phyloP scores from a whole-genome alignment of 176 grass and related monocot species.

The Aechmea fasciata region DNA sequence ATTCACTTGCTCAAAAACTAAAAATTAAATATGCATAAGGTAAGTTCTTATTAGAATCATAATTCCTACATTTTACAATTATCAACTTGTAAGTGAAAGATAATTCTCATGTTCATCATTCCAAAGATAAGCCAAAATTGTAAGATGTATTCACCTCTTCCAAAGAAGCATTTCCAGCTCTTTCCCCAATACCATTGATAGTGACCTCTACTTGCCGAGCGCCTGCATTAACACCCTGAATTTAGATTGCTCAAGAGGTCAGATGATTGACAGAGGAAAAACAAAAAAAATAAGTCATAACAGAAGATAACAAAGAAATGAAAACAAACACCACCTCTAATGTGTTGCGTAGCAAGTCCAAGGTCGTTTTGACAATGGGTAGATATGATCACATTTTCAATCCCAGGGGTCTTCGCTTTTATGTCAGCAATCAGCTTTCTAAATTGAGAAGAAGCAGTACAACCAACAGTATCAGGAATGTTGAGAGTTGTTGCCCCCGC shows the following conservation, averaged over 20 bases:
- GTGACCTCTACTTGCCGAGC: slow-evolving; percentile 92
- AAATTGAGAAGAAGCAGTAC: slow-evolving; percentile 81
- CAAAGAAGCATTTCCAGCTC: slow-evolving; percentile 96
- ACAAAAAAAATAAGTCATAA: neutral
- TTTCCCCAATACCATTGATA: slow-evolving; percentile 96
- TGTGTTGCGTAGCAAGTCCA: slow-evolving; percentile 90
- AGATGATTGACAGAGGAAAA: slow-evolving; percentile 7
- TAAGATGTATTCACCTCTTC: slow-evolving; percentile 56
- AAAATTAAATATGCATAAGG: too few species aligned
- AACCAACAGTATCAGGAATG: slow-evolving; percentile 93
- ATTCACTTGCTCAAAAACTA: too few species aligned
- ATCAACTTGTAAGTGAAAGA: neutral
- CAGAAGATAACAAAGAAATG: slow-evolving; percentile 4
- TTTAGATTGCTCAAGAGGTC: slow-evolving; percentile 38
- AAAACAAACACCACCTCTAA: slow-evolving; percentile 50
- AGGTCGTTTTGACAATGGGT: slow-evolving; percentile 99
- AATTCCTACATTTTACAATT: too few species aligned
- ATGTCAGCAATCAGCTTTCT: slow-evolving; percentile 74
- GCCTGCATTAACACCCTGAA: slow-evolving; percentile 80
- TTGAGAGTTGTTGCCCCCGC: slow-evolving; percentile 93
- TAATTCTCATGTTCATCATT: neutral
- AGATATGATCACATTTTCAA: slow-evolving; percentile 87
- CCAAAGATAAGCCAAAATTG: slow-evolving; percentile 1
- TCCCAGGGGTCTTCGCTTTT: slow-evolving; percentile 81
- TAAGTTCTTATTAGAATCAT: too few species aligned